Conservation (phyloP, 331 rosid species). For the Stylosanthes scabra region DNA sequence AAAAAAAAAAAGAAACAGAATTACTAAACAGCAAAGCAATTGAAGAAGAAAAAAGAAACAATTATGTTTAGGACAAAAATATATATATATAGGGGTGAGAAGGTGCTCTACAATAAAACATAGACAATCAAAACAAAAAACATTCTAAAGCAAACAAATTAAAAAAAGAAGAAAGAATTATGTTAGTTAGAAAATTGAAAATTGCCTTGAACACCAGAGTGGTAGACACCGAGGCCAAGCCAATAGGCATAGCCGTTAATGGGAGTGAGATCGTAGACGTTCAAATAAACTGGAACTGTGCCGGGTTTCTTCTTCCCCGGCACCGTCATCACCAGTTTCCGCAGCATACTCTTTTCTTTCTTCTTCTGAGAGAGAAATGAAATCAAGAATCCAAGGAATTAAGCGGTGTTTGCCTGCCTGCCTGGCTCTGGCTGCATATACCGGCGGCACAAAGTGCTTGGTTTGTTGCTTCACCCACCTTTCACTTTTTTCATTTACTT, state of each 20-base stretch:
- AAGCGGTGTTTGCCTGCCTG: too few relatives aligned
- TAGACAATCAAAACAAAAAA: too few relatives aligned
- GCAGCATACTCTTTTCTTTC: conserved; percentile 48
- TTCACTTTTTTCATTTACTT: neutral
- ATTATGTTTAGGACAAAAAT: neutral
- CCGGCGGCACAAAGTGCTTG: neutral
- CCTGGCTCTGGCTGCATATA: neutral
- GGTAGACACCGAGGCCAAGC: conserved; percentile 95
- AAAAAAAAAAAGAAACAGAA: neutral
- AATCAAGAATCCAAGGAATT: too few relatives aligned
- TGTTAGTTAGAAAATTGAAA: conserved; percentile 24
- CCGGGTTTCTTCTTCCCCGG: conserved; percentile 69
- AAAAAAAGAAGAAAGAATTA: neutral
- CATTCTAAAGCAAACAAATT: too few relatives aligned
- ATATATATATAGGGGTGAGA: too few relatives aligned
- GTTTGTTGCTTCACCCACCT: neutral
- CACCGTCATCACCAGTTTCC: conserved; percentile 58
- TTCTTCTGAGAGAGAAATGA: neutral
- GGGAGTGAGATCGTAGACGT: conserved; percentile 93
- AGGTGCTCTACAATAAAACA: too few relatives aligned
- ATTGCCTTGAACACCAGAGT: conserved; percentile 89
- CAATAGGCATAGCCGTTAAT: conserved; percentile 93
- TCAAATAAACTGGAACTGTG: conserved; percentile 73
- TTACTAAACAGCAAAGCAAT: too few relatives aligned
- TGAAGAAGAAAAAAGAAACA: neutral